Conservation (phyloP, 805 yeast genomes). For the Candida tibetensis region DNA sequence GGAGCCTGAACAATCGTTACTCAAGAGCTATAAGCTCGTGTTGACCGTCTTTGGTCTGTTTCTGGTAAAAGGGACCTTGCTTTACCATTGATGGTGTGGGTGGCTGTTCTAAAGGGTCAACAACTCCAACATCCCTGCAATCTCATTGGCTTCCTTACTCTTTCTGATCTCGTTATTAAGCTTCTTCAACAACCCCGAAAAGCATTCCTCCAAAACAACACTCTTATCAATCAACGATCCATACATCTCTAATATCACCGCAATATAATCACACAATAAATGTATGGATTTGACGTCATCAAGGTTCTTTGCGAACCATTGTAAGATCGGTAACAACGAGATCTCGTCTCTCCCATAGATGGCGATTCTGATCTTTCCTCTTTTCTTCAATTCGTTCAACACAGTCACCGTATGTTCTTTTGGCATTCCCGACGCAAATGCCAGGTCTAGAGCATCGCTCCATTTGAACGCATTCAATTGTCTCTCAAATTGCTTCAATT, state of each 20-base stretch:
- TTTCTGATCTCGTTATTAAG: constrained; percentile 68
- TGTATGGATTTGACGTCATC: constrained; percentile 74
- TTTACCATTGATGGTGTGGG: too few relatives aligned
- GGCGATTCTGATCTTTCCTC: constrained; percentile 87
- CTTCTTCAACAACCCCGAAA: constrained; percentile 57
- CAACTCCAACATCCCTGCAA: constrained; percentile 91
- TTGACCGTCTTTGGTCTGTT: too few relatives aligned
- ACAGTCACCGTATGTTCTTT: constrained; percentile 80
- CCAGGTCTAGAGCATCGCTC: constrained; percentile 89
- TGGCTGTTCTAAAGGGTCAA: constrained; percentile 65
- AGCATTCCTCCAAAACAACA: constrained; percentile 72
- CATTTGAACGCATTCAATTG: constrained; percentile 85
- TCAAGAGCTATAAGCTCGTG: too few relatives aligned
- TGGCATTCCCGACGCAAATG: constrained; percentile 74
- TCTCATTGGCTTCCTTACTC: constrained; percentile 82
- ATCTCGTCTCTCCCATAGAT: constrained; percentile 82
- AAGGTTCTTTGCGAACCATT: constrained; percentile 75
- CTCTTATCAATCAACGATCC: constrained; percentile 69
- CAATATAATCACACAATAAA: constrained; percentile 65
- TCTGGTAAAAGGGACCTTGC: too few relatives aligned
- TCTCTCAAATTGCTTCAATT: constrained; percentile 77
- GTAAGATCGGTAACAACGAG: constrained; percentile 77
- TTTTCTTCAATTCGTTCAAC: constrained; percentile 76
- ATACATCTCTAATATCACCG: constrained; percentile 70
- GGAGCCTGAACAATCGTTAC: too few relatives aligned